Evolutionary conservation across 495 filamentous ascomycete genomes (phyloP), one percentile per base, ranked within the genome.

Genomic region (Geopyxis carbonaria): DNA sequence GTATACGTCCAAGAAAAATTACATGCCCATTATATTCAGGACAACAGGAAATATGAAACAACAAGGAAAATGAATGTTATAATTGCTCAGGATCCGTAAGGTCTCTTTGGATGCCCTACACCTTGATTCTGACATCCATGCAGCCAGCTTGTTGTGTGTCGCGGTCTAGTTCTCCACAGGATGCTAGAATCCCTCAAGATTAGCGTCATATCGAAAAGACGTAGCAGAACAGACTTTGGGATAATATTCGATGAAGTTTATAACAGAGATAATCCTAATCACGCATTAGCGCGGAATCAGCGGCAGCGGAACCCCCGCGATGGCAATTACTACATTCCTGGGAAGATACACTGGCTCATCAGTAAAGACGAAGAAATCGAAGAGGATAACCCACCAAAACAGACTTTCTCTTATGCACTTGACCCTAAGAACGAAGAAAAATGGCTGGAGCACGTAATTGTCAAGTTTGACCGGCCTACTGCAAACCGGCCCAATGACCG

Each of bases 291-390:
- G 2, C 16, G 16, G 9, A 18, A 15, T 2, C n/a, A n/a, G n/a
- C n/a, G n/a, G n/a, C n/a, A n/a, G n/a, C n/a, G n/a, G n/a, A 34
- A 9, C 14, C 31, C 14, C 31, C 11, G 11, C 11, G 16, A 34
- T 15, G 31, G 31, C 2, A 9, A 34, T 15, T 34, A 34, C 7
- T 34, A 34, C 31, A 18, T 34, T 18, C 31, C 11, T 18, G 31
- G 31, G 1, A 34, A 34, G 16, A 34, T 34, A n/a, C 16, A 34
- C 31, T 34, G 31, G 31, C 7, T 34, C 3, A 34, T 34, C 31
- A 19, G 20, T 11, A 34, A 34, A 15, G 20, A 34, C 31, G 31
- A 34, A 10, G 14, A 15, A 3, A 18, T 34, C 10, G 20, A 18
- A n/a, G 9, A 18, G 3, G 31, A n/a, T 2, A 34, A 15, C 31